Conservation (phyloP, 345 rosid genomes). For the Corchorus capsularis region DNA sequence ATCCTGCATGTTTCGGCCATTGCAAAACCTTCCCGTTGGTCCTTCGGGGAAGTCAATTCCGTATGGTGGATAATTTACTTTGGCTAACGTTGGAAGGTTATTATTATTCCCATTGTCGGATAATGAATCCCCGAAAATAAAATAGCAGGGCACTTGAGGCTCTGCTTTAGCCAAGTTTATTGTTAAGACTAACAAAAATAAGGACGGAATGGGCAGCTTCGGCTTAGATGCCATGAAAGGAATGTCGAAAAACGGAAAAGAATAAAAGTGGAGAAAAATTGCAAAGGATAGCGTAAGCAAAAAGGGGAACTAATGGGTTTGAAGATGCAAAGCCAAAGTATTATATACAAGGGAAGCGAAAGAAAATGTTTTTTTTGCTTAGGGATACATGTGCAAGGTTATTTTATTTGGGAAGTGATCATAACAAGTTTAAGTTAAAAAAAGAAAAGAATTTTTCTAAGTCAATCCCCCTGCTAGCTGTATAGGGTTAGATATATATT, state of each 20-base stretch:
- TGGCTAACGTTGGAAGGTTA: slow-evolving; percentile 42
- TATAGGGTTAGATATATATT: no score
- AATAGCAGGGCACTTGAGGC: slow-evolving; percentile 52
- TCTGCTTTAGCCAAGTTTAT: background rate
- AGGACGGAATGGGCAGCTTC: background rate
- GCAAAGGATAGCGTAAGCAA: no score
- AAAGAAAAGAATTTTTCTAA: no score
- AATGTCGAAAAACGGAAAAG: background rate
- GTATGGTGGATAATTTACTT: slow-evolving; percentile 58
- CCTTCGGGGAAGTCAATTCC: slow-evolving; percentile 58
- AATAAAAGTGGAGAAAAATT: no score
- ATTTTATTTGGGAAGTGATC: no score
- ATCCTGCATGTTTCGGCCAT: slow-evolving; percentile 56
- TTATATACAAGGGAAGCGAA: no score
- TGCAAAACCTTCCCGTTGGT: slow-evolving; percentile 66
- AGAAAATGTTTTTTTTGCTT: no score
- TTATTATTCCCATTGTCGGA: slow-evolving; percentile 70
- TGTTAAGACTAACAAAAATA: background rate
- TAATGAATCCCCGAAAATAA: slow-evolving; percentile 67
- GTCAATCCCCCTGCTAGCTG: no score
- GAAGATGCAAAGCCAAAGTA: no score
- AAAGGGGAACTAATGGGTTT: no score
- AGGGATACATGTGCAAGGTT: no score
- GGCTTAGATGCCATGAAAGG: background rate
- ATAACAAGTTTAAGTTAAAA: no score